These are phyloP conservation scores for Melaleuca quinquenervia DNA, from an alignment of 345 rosid species.

Conservation along the genomic window DNA sequence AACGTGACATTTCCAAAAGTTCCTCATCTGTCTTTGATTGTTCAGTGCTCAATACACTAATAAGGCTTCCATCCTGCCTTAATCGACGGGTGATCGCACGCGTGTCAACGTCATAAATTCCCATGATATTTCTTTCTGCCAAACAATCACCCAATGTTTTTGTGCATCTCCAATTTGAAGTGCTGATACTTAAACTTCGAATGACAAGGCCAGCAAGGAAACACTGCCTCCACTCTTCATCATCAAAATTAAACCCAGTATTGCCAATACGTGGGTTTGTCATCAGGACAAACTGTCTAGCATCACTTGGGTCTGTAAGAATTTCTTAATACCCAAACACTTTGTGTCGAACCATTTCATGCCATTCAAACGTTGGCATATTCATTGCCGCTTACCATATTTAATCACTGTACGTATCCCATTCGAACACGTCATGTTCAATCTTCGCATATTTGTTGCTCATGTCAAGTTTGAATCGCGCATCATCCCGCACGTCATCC, in stretches of 20 bases:
- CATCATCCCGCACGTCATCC: too few relatives aligned
- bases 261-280: constrained; percentile 97
- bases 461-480: too few relatives aligned
- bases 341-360: background rate
- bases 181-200: constrained; percentile 78
- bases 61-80: constrained; percentile 94
- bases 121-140: constrained; percentile 85
- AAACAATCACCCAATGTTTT: constrained; percentile 71
- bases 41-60: constrained; percentile 92
- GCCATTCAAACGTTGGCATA: background rate
- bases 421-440: background rate
- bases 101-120: constrained; percentile 92
- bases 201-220: constrained; percentile 90
- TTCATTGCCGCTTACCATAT: background rate
- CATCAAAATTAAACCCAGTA: constrained; percentile 90
- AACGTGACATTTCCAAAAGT: constrained; percentile 69
- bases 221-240: constrained; percentile 83
- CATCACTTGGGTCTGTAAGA: constrained; percentile 94
- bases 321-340: constrained; percentile 92
- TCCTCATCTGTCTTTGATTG: constrained; percentile 59
- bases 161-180: constrained; percentile 89
- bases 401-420: background rate
- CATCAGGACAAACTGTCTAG: constrained; percentile 96
- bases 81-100: constrained; percentile 90
- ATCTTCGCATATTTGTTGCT: background rate